phyloP scores from a whole-genome alignment of 306 rosid species.

The Pyrus pyrifolia region DNA sequence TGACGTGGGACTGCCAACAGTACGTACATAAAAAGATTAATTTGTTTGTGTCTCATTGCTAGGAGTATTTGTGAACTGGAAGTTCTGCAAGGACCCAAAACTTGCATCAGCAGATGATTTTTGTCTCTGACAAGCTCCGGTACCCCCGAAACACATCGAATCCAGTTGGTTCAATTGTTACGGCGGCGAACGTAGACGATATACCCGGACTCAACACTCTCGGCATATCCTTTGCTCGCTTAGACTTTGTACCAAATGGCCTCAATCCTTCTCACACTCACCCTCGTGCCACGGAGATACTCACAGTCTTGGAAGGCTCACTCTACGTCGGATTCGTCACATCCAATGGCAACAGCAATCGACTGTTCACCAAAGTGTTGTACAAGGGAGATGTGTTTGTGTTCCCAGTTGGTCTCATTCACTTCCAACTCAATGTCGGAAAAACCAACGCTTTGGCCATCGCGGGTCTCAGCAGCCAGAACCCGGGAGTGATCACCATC shows the following conservation, averaged over 20 bases:
- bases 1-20: no score
- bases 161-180: neutral
- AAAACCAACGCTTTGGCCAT: neutral
- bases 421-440: conserved; percentile 4
- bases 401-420: neutral
- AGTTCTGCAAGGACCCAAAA: neutral
- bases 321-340: conserved; percentile 11
- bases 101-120: neutral
- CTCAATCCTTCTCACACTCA: conserved; percentile 6
- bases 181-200: neutral
- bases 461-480: neutral
- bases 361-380: neutral
- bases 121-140: neutral
- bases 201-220: conserved; percentile 1
- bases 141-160: neutral
- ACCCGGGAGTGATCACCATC: conserved; percentile 1
- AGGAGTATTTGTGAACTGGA: conserved; percentile 4
- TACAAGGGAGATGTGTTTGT: neutral
- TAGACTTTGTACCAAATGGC: neutral
- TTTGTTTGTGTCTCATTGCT: neutral
- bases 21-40: neutral
- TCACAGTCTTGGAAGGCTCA: neutral
- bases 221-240: neutral
- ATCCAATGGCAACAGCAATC: neutral
- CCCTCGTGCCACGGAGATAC: neutral